Percentiles rank a stretch among this genome's conserved stretches.
These are phyloP conservation scores for Hypoxylon lienhwacheense DNA, from an alignment of 495 filamentous ascomycete species.

Conservation along the genomic window DNA sequence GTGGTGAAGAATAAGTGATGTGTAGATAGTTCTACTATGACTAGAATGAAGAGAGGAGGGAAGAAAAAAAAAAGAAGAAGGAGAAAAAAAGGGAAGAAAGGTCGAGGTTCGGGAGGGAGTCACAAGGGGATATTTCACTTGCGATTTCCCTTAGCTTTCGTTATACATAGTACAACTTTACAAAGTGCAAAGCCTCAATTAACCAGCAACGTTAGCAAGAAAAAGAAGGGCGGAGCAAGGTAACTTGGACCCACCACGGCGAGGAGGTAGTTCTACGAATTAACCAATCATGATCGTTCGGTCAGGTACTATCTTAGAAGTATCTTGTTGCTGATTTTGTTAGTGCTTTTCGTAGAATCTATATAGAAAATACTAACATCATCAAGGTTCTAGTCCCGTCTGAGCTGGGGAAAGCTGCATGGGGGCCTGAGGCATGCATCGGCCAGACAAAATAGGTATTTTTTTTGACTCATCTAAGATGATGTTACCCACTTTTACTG, in stretches of 20 bases:
- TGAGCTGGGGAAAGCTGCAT: slow-evolving; percentile 8
- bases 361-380: slow-evolving; percentile 7
- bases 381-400: slow-evolving; percentile 1
- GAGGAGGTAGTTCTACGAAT: slow-evolving; percentile 14
- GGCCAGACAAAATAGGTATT: slow-evolving; percentile 28
- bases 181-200: slow-evolving; percentile 38
- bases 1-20: slow-evolving; percentile 9
- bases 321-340: slow-evolving; percentile 6
- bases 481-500: no score
- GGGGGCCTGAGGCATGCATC: slow-evolving; percentile 27
- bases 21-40: slow-evolving; percentile 1
- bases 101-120: slow-evolving; percentile 47
- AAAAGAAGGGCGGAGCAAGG: slow-evolving; percentile 38
- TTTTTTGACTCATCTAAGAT: slow-evolving; percentile 34
- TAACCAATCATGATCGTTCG: slow-evolving; percentile 14
- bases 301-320: not conserved
- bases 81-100: slow-evolving; percentile 34
- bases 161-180: slow-evolving; percentile 33
- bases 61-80: no score
- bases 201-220: not conserved
- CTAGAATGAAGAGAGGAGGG: slow-evolving; percentile 29
- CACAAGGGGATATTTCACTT: slow-evolving; percentile 54
- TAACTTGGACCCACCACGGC: slow-evolving; percentile 28
- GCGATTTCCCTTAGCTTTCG: slow-evolving; percentile 20
- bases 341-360: slow-evolving; percentile 5